Base-by-base conservation (phyloP, 2,329 filamentous ascomycete species). In the Sporothrix sp. region DNA sequence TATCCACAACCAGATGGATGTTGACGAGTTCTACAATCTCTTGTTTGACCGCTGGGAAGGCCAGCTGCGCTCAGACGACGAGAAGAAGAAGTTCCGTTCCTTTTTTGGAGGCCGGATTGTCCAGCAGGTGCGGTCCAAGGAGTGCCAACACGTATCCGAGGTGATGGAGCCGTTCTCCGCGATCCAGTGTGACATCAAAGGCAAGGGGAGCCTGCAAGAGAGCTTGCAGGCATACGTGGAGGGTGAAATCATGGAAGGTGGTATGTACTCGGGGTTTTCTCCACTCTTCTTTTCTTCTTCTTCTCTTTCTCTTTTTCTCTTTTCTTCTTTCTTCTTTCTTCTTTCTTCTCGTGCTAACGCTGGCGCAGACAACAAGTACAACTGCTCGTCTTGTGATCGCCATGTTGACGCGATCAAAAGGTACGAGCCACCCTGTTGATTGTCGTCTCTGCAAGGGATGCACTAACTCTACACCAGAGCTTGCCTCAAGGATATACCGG, bases 1-100 rank as follows among this genome's bases (percentile, higher is more conserved):
- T 64, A 83, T 94, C 23, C 81, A 83, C 51, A 81, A 86, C 53
- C 93, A 98, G 65, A 97, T 98, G 87, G 93, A 98, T 63, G 93
- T 96, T 5, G 93, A 97, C 59, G 90, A 96, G 63, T 98, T 97
- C 63, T 97, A 94, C 70, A 95, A 93, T 60, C 75, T 95, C 4
- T 75, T 98, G 0, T 93, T 97, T 59, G 89, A 95, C 64, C 80
- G 89, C 23, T 89, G 89, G 78, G 94, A 98, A 63, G 78, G 80
- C 8, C 87, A 95, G 60, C 80, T 97, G 57, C 66, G 76, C 16
- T 75, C 77, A 9, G 66, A 73, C 2, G 74, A 81, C n/a, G 79
- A 81, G 30, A 95, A 87, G 65, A 81, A 79, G 56, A 70, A 68
- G 20, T 84, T 98, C 57, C 79, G 85, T 45, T 82, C 82, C 0